These are phyloP conservation scores for Nephelium lappaceum DNA, from an alignment of 345 rosid species.

Conservation along the genomic window DNA sequence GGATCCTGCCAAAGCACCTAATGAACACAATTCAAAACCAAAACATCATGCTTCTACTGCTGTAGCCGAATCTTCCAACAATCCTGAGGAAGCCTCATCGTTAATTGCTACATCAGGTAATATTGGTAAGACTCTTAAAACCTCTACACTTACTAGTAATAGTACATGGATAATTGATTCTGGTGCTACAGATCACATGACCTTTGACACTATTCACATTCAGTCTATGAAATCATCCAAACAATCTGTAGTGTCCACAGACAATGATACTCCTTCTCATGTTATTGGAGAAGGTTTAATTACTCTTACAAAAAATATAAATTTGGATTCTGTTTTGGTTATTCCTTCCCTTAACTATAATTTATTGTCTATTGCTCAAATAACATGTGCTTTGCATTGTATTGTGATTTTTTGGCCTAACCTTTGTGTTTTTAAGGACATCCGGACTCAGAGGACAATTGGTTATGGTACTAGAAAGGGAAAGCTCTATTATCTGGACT, in stretches of 20 bases:
- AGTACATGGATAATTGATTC: background rate
- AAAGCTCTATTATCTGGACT: background rate
- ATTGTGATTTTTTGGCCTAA: background rate
- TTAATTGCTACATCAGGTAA: background rate
- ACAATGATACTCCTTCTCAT: background rate
- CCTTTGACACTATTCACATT: background rate
- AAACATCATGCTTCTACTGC: background rate
- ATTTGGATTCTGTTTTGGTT: background rate
- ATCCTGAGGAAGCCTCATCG: background rate
- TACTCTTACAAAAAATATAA: background rate
- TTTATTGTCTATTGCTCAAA: background rate
- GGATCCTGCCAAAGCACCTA: background rate
- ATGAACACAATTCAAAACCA: background rate
- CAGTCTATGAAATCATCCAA: background rate
- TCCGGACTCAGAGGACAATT: background rate
- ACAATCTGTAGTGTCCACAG: background rate
- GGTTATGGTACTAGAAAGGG: background rate
- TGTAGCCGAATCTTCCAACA: background rate
- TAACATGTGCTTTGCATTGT: background rate
- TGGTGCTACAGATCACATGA: background rate
- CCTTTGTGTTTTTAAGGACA: background rate
- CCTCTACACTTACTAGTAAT: background rate
- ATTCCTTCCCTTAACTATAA: background rate
- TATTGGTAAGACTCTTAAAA: background rate
- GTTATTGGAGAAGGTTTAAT: too few relatives aligned